Evolutionary conservation across 1,284 basidiomycete species (phyloP), one percentile per base, ranked within the genome.

Genomic region (Xerocomus cyaneibrunnescens): DNA sequence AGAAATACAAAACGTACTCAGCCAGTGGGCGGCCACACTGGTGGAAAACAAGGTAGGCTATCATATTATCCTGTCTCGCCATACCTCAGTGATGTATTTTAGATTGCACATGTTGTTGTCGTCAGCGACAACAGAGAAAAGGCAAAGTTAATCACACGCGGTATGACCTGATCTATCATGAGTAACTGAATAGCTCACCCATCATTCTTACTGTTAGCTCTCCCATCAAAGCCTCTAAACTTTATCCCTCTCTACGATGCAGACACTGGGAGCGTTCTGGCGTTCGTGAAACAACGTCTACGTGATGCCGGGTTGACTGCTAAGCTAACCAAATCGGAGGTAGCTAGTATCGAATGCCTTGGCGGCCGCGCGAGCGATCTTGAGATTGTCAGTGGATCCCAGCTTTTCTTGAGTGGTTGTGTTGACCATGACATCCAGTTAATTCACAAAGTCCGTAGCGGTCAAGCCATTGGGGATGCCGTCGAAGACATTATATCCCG

Each of bases 81-180:
- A 16, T 48, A 8, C 10, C 36, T 51, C 31, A 51, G 8, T 19
- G 31, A 50, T 10, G 16, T 32, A 16, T 22, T 47, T 12, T 28
- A 84, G 84, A 76, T 93, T 49, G 96, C 96, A 0, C 96, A 99
- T 69, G 94, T 98, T 36, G 77, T 99, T 42, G 85, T 98, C 39
- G 77, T 95, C 31, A 92, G 90, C 59, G 93, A 98, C 66, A 94
- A 94, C 60, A 83, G 89, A 22, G 92, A 94, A 58, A 89, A 94
- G 48, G 79, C 84, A 1, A 98, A 95, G 68, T 78, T 83, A 22
- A 74, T 98, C 9, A 85, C 92, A 0, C 89, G 87, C 77, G 86
- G 89, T 87, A 58, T 36, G 34, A 39, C 21, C 40, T 23, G 10
- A 37, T 36, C 45, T 21, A 37, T 19, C 28, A 19, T 3, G 1